Evolutionary conservation across 2,329 filamentous ascomycete genomes (phyloP).

Genomic region (Claviceps paspali): DNA sequence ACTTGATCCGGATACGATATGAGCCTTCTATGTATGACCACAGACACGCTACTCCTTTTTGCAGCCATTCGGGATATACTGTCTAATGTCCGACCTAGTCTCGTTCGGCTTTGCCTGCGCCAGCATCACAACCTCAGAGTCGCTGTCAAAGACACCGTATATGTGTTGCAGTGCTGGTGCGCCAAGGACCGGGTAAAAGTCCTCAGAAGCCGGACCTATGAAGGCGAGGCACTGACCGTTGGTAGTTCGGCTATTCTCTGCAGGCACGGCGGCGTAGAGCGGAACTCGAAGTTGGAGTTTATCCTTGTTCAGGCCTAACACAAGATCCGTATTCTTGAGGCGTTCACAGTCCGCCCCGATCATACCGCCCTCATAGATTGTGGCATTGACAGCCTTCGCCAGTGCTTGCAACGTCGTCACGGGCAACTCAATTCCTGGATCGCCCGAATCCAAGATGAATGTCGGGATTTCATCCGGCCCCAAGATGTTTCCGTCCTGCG

Average conservation of each 20-base stretch:
- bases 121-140: not conserved
- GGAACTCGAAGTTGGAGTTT: constrained; percentile 1
- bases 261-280: not conserved
- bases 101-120: constrained; percentile 2
- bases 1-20: too few relatives aligned
- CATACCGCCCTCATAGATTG: not conserved
- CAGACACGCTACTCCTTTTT: not conserved
- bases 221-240: too few relatives aligned
- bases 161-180: constrained; percentile 1
- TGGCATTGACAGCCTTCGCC: not conserved
- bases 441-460: not conserved
- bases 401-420: not conserved
- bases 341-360: not conserved
- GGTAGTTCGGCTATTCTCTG: too few relatives aligned
- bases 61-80: not conserved
- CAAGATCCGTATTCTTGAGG: not conserved
- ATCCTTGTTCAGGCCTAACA: constrained; percentile 3
- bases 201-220: too few relatives aligned
- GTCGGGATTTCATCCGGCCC: not conserved
- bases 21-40: too few relatives aligned
- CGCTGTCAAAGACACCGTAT: constrained; percentile 4
- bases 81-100: not conserved
- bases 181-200: not conserved
- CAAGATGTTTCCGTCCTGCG: not conserved
- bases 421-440: not conserved